Evolutionary conservation across 805 yeast genomes (phyloP).

Genomic region (Ogataea polymorpha): DNA sequence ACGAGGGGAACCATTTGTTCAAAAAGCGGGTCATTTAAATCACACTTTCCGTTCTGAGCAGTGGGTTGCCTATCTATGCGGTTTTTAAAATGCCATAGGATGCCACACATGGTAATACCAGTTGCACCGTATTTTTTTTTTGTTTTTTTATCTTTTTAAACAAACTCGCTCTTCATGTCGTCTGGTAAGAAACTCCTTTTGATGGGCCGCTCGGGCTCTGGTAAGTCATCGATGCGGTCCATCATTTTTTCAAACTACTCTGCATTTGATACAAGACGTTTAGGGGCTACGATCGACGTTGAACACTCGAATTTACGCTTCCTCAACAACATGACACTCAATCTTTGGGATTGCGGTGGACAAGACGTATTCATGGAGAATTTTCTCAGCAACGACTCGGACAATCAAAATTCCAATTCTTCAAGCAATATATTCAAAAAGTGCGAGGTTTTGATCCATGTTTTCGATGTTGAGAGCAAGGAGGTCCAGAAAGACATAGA

Average conservation of each 20-base stretch:
- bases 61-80: background rate
- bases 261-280: slow-evolving; percentile 90
- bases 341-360: slow-evolving; percentile 98
- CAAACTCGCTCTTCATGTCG: slow-evolving; percentile 17
- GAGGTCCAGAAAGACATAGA: slow-evolving; percentile 92
- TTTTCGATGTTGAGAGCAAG: slow-evolving; percentile 92
- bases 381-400: slow-evolving; percentile 56
- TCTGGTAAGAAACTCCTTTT: slow-evolving; percentile 58
- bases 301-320: slow-evolving; percentile 94
- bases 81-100: slow-evolving; percentile 36
- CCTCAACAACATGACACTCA: slow-evolving; percentile 90
- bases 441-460: slow-evolving; percentile 94
- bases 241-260: slow-evolving; percentile 94
- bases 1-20: slow-evolving; percentile 42
- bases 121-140: background rate
- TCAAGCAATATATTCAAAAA: slow-evolving; percentile 90
- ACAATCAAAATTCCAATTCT: slow-evolving; percentile 36
- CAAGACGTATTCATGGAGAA: slow-evolving; percentile 96
- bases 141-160: background rate
- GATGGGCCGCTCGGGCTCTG: slow-evolving; percentile 95
- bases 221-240: slow-evolving; percentile 96
- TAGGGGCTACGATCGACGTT: slow-evolving; percentile 98
- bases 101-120: slow-evolving; percentile 52
- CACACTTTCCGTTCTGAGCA: too few relatives aligned
- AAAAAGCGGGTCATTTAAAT: slow-evolving; percentile 20